Evolutionary conservation across 2,329 filamentous ascomycete genomes (phyloP), one percentile per base, ranked within the genome.

Genomic region (Fusarium clavum): DNA sequence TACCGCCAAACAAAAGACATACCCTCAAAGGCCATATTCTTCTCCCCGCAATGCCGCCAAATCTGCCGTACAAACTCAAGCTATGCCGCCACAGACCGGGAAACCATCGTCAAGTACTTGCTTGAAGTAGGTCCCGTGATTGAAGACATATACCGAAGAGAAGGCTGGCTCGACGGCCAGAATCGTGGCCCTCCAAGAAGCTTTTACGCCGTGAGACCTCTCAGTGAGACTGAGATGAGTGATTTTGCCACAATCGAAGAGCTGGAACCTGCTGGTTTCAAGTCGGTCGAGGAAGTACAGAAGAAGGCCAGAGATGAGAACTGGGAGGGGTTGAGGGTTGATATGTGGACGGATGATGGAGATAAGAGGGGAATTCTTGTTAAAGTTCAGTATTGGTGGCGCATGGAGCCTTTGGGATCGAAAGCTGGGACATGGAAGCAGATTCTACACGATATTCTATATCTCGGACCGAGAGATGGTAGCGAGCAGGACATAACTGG

Each of bases 311-410:
- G 13, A 8, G 4, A 2, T 13, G 60, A 64, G 44, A 41, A 41
- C 1, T 64, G 61, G 61, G 22, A 47, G 3, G 61, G 61, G 1
- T 4, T 64, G 1, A 49, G 60, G 30, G 61, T 64, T 0, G 57
- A 64, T 24, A 64, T 64, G 60, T 64, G 61, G 61, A 64, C 51
- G 9, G 18, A 64, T 12, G 61, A 64, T 34, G 32, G 18, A 6
- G 13, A 16, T 2, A 45, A 38, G 0, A 64, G 51, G 4, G 60
- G 61, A 2, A 45, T 64, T 6, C 32, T 58, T 2, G 61, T 64
- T n/a, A 64, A 64, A 2, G 61, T 64, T 6, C 51, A 64, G 1
- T 64, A 64, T 9, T 64, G 61, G 61, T 64, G 61, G 61, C 30
- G 61, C 3, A 3, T 18, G 20, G 61, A 64, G 11, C 11, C 27